Evolutionary conservation across 108 stramenopile genomes (phyloP), one percentile per base, ranked within the genome.

Genomic region (Skeletonema costatum): DNA sequence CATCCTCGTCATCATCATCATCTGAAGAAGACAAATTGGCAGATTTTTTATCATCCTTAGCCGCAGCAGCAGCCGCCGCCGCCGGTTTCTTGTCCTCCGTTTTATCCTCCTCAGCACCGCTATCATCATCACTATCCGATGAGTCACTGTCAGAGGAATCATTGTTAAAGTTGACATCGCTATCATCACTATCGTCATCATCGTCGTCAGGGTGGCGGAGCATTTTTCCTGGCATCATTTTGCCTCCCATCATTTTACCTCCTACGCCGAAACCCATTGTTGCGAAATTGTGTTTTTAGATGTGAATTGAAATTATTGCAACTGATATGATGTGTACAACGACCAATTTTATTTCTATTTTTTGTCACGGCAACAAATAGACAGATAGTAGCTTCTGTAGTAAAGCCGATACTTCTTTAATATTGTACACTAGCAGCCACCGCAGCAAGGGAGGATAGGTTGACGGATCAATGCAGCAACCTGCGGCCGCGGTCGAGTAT

Each of bases 201-300:
- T 80, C 73, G 10, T 65, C 66, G 0, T 63, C 68, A 16, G 32
- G 53, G 11, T 86, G 85, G 21, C 87, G 89, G 17, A 93, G 82
- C 70, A 87, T 85, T 73, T 93, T 93, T 4, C 88, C 88, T 16
- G 78, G 67, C 82, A 80, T 83, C 82, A 83, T 80, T 64, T 83
- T 80, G 12, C 78, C 78, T 19, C 77, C 78, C 78, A 83, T 80
- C 82, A 83, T 83, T 79, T 83, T 83, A 7, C 81, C 81, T 58
- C 81, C 82, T 17, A 77, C 73, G 73, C 32, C 44, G 16, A 46
- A 46, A 46, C 44, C 44, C 44, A 46, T 46, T n/a, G 3, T 46
- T 16, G 4, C 11, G 6, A 5, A 36, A n/a, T 46, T n/a, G 16
- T n/a, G 11, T 42, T 42, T 46, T 14, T 46, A 11, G 44, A 41